Conservation (phyloP, 176 grass and related monocot genomes). For the Metroxylon sagu region DNA sequence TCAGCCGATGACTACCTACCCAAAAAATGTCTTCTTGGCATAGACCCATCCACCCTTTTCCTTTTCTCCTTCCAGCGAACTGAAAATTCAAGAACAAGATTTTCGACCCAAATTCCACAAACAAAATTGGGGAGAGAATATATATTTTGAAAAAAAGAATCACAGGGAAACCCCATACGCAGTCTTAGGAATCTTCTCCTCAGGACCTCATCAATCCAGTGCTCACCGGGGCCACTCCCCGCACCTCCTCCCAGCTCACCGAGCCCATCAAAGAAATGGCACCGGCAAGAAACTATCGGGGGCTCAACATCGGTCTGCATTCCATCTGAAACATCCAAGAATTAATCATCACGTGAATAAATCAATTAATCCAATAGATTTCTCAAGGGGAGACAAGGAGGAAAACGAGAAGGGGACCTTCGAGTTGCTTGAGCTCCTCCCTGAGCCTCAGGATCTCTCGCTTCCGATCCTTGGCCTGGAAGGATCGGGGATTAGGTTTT, state of each 20-base stretch:
- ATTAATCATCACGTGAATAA: too few species aligned
- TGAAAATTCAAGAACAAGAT: constrained; percentile 23
- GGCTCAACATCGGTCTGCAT: constrained; percentile 34
- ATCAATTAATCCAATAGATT: too few species aligned
- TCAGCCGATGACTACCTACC: constrained; percentile 22
- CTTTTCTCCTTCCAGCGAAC: constrained; percentile 80
- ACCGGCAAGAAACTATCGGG: constrained; percentile 54
- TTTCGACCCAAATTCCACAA: constrained; percentile 4
- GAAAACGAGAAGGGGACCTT: constrained; percentile 19
- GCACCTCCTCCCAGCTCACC: constrained; percentile 30
- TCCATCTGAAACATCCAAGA: constrained; percentile 24
- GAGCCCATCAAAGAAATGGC: constrained; percentile 87
- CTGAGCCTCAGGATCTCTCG: constrained; percentile 59
- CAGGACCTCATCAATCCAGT: constrained; percentile 88
- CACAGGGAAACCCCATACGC: constrained; percentile 23
- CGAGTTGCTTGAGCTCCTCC: constrained; percentile 81
- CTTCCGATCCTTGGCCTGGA: constrained; percentile 87
- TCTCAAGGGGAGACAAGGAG: not conserved
- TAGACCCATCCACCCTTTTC: constrained; percentile 37
- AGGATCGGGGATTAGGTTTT: constrained; percentile 15
- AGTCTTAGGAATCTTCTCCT: constrained; percentile 83
- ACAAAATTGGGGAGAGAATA: not conserved
- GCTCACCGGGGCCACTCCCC: constrained; percentile 24
- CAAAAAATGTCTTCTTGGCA: constrained; percentile 43
- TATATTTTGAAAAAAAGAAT: not conserved